Evolutionary conservation across 257 asterid species (phyloP).

Genomic region (Forsythia viridissima): DNA sequence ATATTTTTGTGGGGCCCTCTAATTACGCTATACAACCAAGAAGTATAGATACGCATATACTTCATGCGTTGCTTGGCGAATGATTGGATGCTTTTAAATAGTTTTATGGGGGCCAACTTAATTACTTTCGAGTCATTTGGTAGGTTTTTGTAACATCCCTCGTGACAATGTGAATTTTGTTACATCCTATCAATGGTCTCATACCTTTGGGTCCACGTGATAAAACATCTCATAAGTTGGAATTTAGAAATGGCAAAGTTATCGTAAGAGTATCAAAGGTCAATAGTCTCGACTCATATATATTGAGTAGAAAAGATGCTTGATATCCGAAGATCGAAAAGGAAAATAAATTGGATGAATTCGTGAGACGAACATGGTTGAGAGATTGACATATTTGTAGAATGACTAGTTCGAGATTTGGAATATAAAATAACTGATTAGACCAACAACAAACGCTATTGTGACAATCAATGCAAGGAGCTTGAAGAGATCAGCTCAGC

Average conservation of each 20-base stretch:
- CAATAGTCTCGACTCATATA: too few relatives aligned
- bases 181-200: background rate
- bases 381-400: background rate
- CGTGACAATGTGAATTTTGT: background rate
- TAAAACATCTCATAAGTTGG: background rate
- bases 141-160: background rate
- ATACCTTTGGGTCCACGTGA: background rate
- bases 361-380: background rate
- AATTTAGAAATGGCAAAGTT: too few relatives aligned
- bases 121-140: background rate
- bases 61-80: background rate
- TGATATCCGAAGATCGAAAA: background rate
- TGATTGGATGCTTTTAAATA: background rate
- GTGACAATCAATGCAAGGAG: background rate
- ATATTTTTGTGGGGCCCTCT: background rate
- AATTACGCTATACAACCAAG: background rate
- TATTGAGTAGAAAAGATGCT: background rate
- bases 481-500: background rate
- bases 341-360: background rate
- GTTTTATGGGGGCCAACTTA: background rate
- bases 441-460: background rate
- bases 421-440: background rate
- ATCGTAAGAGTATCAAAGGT: too few relatives aligned
- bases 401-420: background rate
- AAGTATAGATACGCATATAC: background rate